Evolutionary conservation across 495 filamentous ascomycete species (phyloP).

Genomic region (Elaphomyces granulatus): DNA sequence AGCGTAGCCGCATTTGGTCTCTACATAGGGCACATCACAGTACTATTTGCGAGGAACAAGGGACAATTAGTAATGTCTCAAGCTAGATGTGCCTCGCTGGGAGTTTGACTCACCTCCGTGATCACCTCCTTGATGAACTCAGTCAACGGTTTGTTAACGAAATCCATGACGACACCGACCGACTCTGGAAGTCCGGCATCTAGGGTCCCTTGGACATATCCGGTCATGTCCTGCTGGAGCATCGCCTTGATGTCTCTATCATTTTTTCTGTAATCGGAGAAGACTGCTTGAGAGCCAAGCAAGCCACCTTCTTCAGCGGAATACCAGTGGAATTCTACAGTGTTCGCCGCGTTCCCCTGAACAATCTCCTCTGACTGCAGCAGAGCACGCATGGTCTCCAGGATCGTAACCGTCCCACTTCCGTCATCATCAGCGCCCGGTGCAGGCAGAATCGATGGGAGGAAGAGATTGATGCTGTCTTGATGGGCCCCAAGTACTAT

Average conservation of each 20-base stretch:
- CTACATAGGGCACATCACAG: constrained; percentile 76
- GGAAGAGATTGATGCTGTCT: constrained; percentile 80
- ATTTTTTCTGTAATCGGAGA: constrained; percentile 63
- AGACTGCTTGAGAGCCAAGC: constrained; percentile 76
- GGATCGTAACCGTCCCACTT: constrained; percentile 63
- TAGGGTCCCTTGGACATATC: constrained; percentile 69
- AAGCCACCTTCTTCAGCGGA: constrained; percentile 84
- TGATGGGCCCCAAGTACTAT: constrained; percentile 65
- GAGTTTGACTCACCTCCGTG: constrained; percentile 39
- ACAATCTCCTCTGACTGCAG: constrained; percentile 38
- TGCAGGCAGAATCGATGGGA: constrained; percentile 67
- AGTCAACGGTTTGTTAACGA: constrained; percentile 67
- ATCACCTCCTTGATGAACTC: constrained; percentile 86
- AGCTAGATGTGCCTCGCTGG: constrained; percentile 6
- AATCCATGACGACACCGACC: constrained; percentile 90
- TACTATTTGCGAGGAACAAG: constrained; percentile 45
- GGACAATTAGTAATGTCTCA: neutral
- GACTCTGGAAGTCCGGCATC: constrained; percentile 72
- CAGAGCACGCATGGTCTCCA: constrained; percentile 53
- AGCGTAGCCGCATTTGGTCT: constrained; percentile 93
- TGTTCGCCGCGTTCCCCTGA: constrained; percentile 48
- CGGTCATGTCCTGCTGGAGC: constrained; percentile 99
- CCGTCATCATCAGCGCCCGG: constrained; percentile 68
- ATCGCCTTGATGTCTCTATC: constrained; percentile 79
- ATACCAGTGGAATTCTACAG: constrained; percentile 94